Conservation (phyloP, 192 early-diverging fungal species). For the Umbelopsis sp. region DNA sequence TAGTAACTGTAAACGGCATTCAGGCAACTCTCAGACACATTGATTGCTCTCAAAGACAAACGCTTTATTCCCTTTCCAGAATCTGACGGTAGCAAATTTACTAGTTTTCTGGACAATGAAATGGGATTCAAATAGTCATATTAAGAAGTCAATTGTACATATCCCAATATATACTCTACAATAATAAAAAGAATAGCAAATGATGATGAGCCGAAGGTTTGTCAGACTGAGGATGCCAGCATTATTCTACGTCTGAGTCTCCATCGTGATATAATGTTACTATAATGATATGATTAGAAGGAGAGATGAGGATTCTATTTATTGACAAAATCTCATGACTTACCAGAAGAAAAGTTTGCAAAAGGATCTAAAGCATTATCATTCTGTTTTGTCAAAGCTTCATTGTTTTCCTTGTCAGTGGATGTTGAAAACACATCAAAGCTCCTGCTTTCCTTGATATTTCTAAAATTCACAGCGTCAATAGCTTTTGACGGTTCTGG, state of each 20-base stretch:
- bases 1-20: neutral
- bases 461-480: slow-evolving; percentile 71
- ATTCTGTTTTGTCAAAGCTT: neutral
- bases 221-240: slow-evolving; percentile 1
- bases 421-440: slow-evolving; percentile 62
- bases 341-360: slow-evolving; percentile 58
- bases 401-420: slow-evolving; percentile 21
- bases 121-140: slow-evolving; percentile 25
- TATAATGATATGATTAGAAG: slow-evolving; percentile 18
- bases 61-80: slow-evolving; percentile 36
- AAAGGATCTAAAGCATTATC: neutral
- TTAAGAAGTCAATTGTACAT: neutral
- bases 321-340: slow-evolving; percentile 44
- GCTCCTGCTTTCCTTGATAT: slow-evolving; percentile 57
- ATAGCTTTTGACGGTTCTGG: slow-evolving; percentile 54
- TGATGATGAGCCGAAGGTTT: neutral
- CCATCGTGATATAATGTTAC: slow-evolving; percentile 63
- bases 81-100: slow-evolving; percentile 34
- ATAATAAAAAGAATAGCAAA: neutral
- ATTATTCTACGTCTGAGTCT: slow-evolving; percentile 45
- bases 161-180: neutral
- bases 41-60: slow-evolving; percentile 24
- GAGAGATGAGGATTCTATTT: neutral
- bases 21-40: slow-evolving; percentile 30
- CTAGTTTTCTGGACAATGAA: slow-evolving; percentile 34